Conservation (phyloP, 2,329 filamentous ascomycete genomes). For the Epichloe scottii region DNA sequence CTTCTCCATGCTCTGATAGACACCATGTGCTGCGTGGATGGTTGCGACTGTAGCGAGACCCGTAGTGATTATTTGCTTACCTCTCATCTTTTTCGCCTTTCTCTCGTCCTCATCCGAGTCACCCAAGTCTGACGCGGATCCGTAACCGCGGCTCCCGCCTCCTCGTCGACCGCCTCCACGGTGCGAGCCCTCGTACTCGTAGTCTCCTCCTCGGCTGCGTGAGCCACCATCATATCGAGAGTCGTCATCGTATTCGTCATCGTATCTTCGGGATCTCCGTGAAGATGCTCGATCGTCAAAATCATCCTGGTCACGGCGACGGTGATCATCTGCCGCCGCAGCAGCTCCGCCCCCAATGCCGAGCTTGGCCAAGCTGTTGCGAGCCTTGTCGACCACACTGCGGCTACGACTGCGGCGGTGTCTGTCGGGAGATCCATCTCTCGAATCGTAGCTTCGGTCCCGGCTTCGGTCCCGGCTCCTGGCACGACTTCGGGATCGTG, state of each 20-base stretch:
- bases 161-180: conserved; percentile 25
- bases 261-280: conserved; percentile 27
- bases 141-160: conserved; percentile 30
- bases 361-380: conserved; percentile 48
- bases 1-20: conserved; percentile 47
- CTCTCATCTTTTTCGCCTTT: conserved; percentile 43
- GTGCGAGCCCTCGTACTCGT: conserved; percentile 34
- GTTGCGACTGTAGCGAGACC: conserved; percentile 46
- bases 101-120: conserved; percentile 46
- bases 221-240: conserved; percentile 21
- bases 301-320: conserved; percentile 30
- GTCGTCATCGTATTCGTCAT: conserved; percentile 35
- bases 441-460: conserved; percentile 31
- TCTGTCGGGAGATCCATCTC: conserved; percentile 32
- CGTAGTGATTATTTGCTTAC: conserved; percentile 47
- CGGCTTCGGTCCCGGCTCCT: conserved; percentile 33
- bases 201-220: conserved; percentile 28
- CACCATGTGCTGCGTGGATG: conserved; percentile 46
- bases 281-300: conserved; percentile 28
- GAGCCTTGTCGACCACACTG: conserved; percentile 50
- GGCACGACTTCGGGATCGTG: conserved; percentile 40
- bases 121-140: conserved; percentile 41
- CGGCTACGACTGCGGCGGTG: conserved; percentile 42
- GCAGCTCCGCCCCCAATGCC: conserved; percentile 38
- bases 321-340: conserved; percentile 25